phyloP scores from a whole-genome alignment of 768 basidiomycete species.

The Gautieria morchelliformis region DNA sequence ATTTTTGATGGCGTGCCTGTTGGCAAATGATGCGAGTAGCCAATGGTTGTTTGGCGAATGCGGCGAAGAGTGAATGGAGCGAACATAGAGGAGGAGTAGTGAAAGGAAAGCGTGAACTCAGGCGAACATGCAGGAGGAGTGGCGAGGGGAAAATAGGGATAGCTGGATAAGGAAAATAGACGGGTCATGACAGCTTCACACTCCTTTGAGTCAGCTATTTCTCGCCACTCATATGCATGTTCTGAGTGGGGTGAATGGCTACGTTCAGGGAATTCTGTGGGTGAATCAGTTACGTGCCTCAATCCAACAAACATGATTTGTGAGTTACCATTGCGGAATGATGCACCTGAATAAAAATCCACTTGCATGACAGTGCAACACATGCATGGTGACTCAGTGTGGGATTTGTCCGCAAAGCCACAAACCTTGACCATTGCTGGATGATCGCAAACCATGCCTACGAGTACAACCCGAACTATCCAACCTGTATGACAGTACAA shows the following conservation, averaged over 20 bases:
- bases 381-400: constrained; percentile 25
- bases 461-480: constrained; percentile 21
- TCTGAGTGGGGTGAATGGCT: constrained; percentile 3
- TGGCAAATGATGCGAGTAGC: too few species aligned
- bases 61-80: too few species aligned
- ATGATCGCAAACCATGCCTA: constrained; percentile 28
- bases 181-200: too few species aligned
- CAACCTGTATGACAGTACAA: constrained; percentile 9
- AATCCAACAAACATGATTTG: constrained; percentile 8
- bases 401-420: constrained; percentile 22
- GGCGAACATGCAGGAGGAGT: too few species aligned
- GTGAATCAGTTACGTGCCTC: neutral
- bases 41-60: too few species aligned
- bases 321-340: constrained; percentile 16
- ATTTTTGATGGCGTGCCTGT: too few species aligned
- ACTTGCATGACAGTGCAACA: constrained; percentile 21
- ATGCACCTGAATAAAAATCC: neutral
- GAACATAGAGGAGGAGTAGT: too few species aligned
- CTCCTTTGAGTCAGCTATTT: neutral
- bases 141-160: too few species aligned
- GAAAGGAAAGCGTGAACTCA: too few species aligned
- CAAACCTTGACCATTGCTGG: constrained; percentile 28
- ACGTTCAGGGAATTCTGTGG: neutral
- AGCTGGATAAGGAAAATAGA: too few species aligned
- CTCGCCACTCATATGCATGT: constrained; percentile 8